These are phyloP conservation scores for Stemphylium beticola DNA, from an alignment of 2,329 filamentous ascomycete genomes.

Conservation along the genomic window DNA sequence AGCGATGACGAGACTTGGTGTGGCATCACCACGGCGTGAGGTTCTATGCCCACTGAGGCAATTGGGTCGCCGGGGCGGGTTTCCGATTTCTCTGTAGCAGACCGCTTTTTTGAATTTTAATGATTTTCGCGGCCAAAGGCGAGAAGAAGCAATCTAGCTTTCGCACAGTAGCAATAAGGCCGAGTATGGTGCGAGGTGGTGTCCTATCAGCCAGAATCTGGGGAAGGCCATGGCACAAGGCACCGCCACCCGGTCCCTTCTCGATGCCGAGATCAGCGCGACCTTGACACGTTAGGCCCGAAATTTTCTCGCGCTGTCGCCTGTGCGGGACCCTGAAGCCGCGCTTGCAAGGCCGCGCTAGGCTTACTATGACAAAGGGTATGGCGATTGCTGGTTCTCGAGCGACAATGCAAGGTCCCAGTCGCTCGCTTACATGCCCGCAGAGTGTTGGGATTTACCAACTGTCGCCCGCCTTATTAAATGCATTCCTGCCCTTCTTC, in stretches of 20 bases:
- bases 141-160: neutral
- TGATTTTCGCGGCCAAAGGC: neutral
- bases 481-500: slow-evolving; percentile 6
- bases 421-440: slow-evolving; percentile 35
- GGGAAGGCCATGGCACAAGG: slow-evolving; percentile 21
- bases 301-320: slow-evolving; percentile 37
- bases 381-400: slow-evolving; percentile 30
- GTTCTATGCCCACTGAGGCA: slow-evolving; percentile 23
- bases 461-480: slow-evolving; percentile 21
- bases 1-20: slow-evolving; percentile 25
- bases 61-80: slow-evolving; percentile 15
- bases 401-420: slow-evolving; percentile 43
- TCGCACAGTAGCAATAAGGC: neutral
- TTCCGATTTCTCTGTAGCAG: slow-evolving; percentile 20
- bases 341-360: slow-evolving; percentile 33
- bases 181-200: slow-evolving; percentile 1
- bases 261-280: slow-evolving; percentile 33
- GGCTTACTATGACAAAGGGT: slow-evolving; percentile 23
- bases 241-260: slow-evolving; percentile 31
- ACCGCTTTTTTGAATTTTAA: slow-evolving; percentile 23
- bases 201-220: slow-evolving; percentile 23
- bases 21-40: slow-evolving; percentile 38
- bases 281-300: slow-evolving; percentile 21
- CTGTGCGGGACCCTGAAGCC: slow-evolving; percentile 26
- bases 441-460: slow-evolving; percentile 27